phyloP scores from a whole-genome alignment of 257 asterid genomes.

The Przewalskia tangutica region DNA sequence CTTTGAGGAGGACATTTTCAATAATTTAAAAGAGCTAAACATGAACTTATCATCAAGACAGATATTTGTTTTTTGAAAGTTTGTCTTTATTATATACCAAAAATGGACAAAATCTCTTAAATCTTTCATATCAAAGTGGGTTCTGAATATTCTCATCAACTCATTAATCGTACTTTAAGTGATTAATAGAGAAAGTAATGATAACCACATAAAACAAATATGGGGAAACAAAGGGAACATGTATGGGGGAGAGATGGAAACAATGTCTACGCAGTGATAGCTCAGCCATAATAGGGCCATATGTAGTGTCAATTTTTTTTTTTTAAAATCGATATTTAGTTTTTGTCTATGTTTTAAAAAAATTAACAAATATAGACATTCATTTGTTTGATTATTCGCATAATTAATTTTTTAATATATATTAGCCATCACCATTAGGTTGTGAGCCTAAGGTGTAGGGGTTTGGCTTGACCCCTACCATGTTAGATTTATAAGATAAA shows the following conservation, averaged over 20 bases:
- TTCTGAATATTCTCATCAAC: not conserved
- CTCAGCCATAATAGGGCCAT: no score
- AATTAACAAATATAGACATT: no score
- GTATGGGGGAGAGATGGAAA: not conserved
- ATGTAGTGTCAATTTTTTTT: no score
- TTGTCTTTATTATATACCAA: not conserved
- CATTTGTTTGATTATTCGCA: no score
- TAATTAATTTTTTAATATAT: no score
- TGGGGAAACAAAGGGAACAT: not conserved
- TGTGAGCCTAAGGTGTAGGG: no score
- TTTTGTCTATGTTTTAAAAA: no score
- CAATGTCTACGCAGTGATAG: not conserved
- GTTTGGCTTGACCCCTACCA: no score
- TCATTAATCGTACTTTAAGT: not conserved
- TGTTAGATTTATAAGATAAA: no score
- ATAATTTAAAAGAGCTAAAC: not conserved
- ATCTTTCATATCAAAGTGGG: not conserved
- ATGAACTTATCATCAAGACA: not conserved
- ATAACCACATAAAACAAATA: not conserved
- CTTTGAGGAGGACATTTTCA: not conserved
- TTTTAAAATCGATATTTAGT: no score
- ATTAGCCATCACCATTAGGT: no score
- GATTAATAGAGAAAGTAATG: not conserved
- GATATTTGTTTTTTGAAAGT: not conserved
- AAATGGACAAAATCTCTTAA: not conserved